Evolutionary conservation across 2,329 filamentous ascomycete genomes (phyloP).

Genomic region (Xylaria sp.): DNA sequence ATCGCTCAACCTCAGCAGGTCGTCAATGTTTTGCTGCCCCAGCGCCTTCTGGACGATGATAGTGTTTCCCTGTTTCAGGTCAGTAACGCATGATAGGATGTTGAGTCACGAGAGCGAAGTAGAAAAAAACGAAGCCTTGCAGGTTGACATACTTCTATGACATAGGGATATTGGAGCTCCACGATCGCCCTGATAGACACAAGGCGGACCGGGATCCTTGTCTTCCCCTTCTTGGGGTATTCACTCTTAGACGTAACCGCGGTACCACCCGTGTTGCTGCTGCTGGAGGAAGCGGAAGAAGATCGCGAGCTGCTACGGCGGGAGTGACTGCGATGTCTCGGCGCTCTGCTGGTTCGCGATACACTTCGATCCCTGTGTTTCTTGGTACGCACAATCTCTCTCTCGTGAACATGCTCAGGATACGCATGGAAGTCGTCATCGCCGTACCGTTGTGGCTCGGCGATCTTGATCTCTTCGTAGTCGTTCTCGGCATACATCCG

Average conservation of each 20-base stretch:
- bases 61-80: slow-evolving; percentile 69
- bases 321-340: slow-evolving; percentile 41
- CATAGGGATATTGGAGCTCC: slow-evolving; percentile 83
- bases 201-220: slow-evolving; percentile 79
- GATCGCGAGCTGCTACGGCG: slow-evolving; percentile 49
- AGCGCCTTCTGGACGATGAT: slow-evolving; percentile 84
- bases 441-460: slow-evolving; percentile 70
- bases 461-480: slow-evolving; percentile 69
- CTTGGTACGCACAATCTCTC: slow-evolving; percentile 59
- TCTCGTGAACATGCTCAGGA: slow-evolving; percentile 64
- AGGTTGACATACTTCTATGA: slow-evolving; percentile 72
- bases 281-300: slow-evolving; percentile 52
- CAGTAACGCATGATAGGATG: slow-evolving; percentile 33
- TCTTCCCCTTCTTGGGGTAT: slow-evolving; percentile 86
- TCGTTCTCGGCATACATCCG: slow-evolving; percentile 61
- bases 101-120: neutral
- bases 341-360: slow-evolving; percentile 47
- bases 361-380: slow-evolving; percentile 53
- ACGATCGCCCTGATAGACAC: slow-evolving; percentile 81
- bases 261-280: slow-evolving; percentile 51
- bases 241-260: slow-evolving; percentile 58
- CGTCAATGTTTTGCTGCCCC: slow-evolving; percentile 89
- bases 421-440: slow-evolving; percentile 74
- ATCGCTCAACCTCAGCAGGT: slow-evolving; percentile 82
- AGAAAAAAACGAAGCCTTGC: neutral